phyloP scores from a whole-genome alignment of 768 basidiomycete genomes.

The Russula emetica region DNA sequence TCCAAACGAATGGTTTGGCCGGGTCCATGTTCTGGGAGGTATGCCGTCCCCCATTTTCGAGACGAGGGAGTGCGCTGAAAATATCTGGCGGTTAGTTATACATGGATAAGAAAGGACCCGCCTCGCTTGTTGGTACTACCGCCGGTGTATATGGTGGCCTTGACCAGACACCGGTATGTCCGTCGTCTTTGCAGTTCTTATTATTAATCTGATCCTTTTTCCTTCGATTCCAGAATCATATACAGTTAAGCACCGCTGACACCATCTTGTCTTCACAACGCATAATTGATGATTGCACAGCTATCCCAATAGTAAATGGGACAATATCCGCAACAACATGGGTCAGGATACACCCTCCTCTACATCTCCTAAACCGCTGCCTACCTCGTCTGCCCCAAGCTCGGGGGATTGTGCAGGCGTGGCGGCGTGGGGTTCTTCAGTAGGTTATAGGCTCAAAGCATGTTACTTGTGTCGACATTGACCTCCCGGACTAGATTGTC shows the following conservation, averaged over 20 bases:
- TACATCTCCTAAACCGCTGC: conserved; percentile 28
- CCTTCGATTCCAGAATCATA: conserved; percentile 49
- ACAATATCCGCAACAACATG: conserved; percentile 44
- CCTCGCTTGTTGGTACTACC: conserved; percentile 55
- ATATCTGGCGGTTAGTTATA: not conserved
- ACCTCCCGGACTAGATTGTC: conserved; percentile 34
- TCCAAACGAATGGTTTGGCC: not conserved
- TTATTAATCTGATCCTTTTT: not conserved
- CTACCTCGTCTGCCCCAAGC: conserved; percentile 31
- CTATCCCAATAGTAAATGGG: conserved; percentile 36
- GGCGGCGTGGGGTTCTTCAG: conserved; percentile 46
- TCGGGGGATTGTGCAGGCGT: conserved; percentile 41
- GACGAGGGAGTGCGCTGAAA: conserved; percentile 16
- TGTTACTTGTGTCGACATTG: not conserved
- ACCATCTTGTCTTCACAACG: not conserved
- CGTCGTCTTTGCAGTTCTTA: not conserved
- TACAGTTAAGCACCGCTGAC: conserved; percentile 39
- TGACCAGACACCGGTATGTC: conserved; percentile 46
- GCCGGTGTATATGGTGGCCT: conserved; percentile 47
- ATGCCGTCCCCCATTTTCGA: not conserved
- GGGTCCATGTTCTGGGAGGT: not conserved
- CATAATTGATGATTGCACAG: conserved; percentile 33
- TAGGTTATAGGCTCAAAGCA: conserved; percentile 28
- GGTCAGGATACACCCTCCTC: conserved; percentile 33
- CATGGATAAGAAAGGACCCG: conserved; percentile 37